Base-by-base conservation (phyloP, 495 filamentous ascomycete species). In the Neurospora sp. region DNA sequence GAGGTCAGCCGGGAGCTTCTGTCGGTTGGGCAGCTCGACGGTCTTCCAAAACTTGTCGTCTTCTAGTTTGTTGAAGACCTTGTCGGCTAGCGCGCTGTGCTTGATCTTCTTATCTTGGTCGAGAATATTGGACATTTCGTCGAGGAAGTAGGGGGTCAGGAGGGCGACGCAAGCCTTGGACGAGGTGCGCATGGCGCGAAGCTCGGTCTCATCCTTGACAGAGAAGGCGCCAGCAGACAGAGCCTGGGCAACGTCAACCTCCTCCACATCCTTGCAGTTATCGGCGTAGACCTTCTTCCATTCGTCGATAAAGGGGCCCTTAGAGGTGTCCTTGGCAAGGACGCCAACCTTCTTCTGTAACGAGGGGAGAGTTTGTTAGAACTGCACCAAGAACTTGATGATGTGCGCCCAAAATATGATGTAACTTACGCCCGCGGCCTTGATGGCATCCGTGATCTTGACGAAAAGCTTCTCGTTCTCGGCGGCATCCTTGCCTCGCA, bases 61-160 rank as follows among this genome's bases (percentile, higher is more conserved):
- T 75, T 97, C 94, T 70, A 99, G 89, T 81, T 98, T 98, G 71
- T 86, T 85, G 74, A 94, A 91, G 70, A 99, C 90, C 80, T 94
- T 97, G 75, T 91, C 88, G 3, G 92, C 88, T 11, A 99, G 87
- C 23, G 88, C 86, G 75, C 90, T 91, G 81, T 99, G 95, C 42
- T 93, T 95, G 79, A 98, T 93, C 77, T 97, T 97, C 84, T 97
- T 96, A 80, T 97, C 96, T 75, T 92, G 91, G 75, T 99, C 96
- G 72, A 99, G 88, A 70, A 98, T 89, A 73, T 90, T 90, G 54
- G 95, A 97, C 94, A 99, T 98, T 79, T 97, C 93, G 80, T 98
- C 96, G 71, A 98, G 89, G 80, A 98, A 98, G 81, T 94, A 98
- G 71, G 93, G 92, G 31, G 92, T 92, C 89, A 98, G 93, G 41